Evolutionary conservation across 352 stramenopile species (phyloP).

Genomic region (Phytopythium boreale): DNA sequence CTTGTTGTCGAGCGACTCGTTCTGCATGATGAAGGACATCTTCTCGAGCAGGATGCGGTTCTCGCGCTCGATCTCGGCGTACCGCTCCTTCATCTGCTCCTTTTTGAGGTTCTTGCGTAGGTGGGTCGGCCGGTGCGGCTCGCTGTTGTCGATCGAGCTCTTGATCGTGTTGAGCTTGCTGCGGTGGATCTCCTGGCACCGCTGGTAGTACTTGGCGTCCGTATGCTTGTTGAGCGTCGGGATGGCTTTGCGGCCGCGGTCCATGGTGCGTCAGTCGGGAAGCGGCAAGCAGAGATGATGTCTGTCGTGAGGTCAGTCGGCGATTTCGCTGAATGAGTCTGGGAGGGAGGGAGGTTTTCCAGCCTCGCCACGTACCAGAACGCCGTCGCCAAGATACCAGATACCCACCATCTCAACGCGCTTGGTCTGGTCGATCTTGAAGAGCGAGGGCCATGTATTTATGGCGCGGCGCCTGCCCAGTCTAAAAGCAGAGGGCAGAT

Average conservation of each 20-base stretch:
- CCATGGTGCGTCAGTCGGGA: conserved; percentile 30
- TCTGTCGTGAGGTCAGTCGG: neutral
- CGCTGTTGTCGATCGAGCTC: conserved; percentile 94
- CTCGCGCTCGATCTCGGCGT: conserved; percentile 94
- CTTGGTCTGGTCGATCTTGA: neutral
- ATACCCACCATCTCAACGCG: neutral
- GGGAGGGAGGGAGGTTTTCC: neutral
- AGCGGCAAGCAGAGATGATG: neutral
- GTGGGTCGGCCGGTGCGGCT: conserved; percentile 89
- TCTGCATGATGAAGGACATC: conserved; percentile 96
- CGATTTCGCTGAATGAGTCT: neutral
- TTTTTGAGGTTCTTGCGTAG: conserved; percentile 96
- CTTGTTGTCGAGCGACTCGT: conserved; percentile 84
- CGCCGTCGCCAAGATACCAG: neutral
- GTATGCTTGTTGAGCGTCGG: conserved; percentile 88
- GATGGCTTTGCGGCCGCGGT: conserved; percentile 82
- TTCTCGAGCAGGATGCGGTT: conserved; percentile 97
- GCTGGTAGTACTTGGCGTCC: conserved; percentile 84
- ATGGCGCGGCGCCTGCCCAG: neutral
- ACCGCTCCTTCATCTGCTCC: conserved; percentile 95
- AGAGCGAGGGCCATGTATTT: neutral
- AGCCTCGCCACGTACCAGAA: neutral
- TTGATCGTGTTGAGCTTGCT: conserved; percentile 87
- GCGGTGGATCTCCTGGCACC: conserved; percentile 81
- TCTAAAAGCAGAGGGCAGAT: neutral